These are phyloP conservation scores for Carpinus viminea DNA, from an alignment of 306 rosid species.

Conservation along the genomic window DNA sequence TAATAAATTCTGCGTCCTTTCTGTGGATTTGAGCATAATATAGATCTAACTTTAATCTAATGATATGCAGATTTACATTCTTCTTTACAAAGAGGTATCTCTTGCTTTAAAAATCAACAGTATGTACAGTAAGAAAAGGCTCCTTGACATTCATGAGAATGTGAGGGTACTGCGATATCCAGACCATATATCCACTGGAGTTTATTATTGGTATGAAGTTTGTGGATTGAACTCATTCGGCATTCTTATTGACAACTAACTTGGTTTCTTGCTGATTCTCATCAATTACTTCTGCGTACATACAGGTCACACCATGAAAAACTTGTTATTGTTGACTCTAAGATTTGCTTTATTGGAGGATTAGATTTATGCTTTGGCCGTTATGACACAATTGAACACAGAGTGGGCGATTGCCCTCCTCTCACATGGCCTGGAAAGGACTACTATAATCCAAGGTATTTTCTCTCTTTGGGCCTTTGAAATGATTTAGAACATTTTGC, in stretches of 20 bases:
- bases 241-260: slow-evolving; percentile 8
- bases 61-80: slow-evolving; percentile 82
- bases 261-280: slow-evolving; percentile 38
- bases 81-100: slow-evolving; percentile 97
- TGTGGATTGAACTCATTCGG: not conserved
- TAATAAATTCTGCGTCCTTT: not conserved
- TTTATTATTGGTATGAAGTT: slow-evolving; percentile 80
- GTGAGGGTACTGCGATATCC: slow-evolving; percentile 97
- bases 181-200: slow-evolving; percentile 92
- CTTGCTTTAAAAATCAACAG: slow-evolving; percentile 97
- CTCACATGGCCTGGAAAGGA: slow-evolving; percentile 92
- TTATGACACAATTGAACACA: slow-evolving; percentile 88
- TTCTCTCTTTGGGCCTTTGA: not conserved
- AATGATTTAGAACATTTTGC: not conserved
- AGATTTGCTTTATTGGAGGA: slow-evolving; percentile 95
- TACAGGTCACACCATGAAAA: slow-evolving; percentile 99
- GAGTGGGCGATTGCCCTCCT: slow-evolving; percentile 84
- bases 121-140: slow-evolving; percentile 88
- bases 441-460: slow-evolving; percentile 93
- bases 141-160: slow-evolving; percentile 93
- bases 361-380: slow-evolving; percentile 99
- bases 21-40: not conserved
- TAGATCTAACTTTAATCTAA: not conserved
- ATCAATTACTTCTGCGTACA: slow-evolving; percentile 40
- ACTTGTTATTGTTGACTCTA: slow-evolving; percentile 91